Conservation (phyloP, 257 asterid genomes). For the Nicotiana sylvestris region DNA sequence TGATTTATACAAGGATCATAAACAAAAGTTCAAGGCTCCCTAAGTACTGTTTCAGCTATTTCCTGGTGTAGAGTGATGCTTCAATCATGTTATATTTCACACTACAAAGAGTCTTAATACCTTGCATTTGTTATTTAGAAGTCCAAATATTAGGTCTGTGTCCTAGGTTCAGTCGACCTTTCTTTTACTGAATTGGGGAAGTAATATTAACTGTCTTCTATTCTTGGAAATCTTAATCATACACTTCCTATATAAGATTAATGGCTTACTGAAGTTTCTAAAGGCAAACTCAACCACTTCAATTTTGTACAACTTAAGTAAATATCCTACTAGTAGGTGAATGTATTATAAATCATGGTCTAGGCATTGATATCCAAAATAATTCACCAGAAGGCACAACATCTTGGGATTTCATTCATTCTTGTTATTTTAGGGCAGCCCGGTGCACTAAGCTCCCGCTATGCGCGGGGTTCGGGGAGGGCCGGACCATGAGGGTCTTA, state of each 20-base stretch:
- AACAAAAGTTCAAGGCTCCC: neutral
- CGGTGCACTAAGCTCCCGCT: too few relatives aligned
- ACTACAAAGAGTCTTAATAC: neutral
- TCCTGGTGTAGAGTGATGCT: neutral
- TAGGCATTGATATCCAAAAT: neutral
- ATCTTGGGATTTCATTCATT: neutral
- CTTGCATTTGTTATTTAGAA: neutral
- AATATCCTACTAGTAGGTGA: neutral
- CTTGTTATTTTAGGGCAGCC: neutral
- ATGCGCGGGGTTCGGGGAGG: too few relatives aligned
- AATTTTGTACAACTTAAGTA: neutral
- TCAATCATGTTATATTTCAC: neutral
- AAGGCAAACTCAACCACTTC: neutral
- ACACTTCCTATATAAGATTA: neutral
- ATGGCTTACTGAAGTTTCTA: neutral
- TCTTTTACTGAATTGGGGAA: neutral
- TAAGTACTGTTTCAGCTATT: neutral
- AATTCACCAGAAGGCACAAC: neutral
- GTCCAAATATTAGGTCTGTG: neutral
- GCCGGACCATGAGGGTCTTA: too few relatives aligned
- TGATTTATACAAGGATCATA: neutral
- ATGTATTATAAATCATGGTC: neutral
- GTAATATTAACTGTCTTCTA: neutral
- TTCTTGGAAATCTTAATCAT: neutral
- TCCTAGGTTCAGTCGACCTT: conserved; percentile 1